These are phyloP conservation scores for Candida ortonii DNA, from an alignment of 805 yeast species.

Conservation along the genomic window DNA sequence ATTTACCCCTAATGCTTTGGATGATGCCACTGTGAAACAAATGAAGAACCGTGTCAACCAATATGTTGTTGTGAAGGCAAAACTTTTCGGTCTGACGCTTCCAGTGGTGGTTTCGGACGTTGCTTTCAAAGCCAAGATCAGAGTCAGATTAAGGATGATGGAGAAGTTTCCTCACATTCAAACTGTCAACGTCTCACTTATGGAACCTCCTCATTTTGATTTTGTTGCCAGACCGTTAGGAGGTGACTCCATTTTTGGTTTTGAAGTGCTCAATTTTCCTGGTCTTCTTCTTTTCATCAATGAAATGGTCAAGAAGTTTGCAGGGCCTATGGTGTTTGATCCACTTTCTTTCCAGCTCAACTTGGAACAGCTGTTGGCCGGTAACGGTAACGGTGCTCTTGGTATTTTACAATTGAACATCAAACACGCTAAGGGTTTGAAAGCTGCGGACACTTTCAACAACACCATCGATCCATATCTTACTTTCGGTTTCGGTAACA, in stretches of 20 bases:
- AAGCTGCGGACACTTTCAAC: slow-evolving; percentile 65
- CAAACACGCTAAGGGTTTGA: slow-evolving; percentile 64
- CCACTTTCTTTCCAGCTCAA: slow-evolving; percentile 94
- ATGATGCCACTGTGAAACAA: slow-evolving; percentile 84
- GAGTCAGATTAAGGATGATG: slow-evolving; percentile 89
- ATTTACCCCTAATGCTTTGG: slow-evolving; percentile 85
- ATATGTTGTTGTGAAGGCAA: slow-evolving; percentile 70
- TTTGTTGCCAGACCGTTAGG: slow-evolving; percentile 68
- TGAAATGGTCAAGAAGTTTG: slow-evolving; percentile 80
- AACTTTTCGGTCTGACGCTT: slow-evolving; percentile 75
- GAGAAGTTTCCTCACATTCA: slow-evolving; percentile 89
- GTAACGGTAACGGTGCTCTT: slow-evolving; percentile 76
- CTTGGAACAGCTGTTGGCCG: slow-evolving; percentile 84
- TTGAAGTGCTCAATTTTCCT: slow-evolving; percentile 85
- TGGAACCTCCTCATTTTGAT: slow-evolving; percentile 88
- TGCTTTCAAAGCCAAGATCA: slow-evolving; percentile 67
- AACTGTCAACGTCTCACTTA: slow-evolving; percentile 78
- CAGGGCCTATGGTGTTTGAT: slow-evolving; percentile 81
- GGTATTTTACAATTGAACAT: slow-evolving; percentile 78
- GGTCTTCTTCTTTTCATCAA: slow-evolving; percentile 81
- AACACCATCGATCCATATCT: slow-evolving; percentile 90
- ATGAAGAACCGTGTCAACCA: slow-evolving; percentile 82
- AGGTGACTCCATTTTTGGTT: slow-evolving; percentile 80
- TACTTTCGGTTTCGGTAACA: slow-evolving; percentile 59
- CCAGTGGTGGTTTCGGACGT: slow-evolving; percentile 80